Evolutionary conservation across 805 yeast genomes (phyloP).

Genomic region (Candida arabinofermentans): DNA sequence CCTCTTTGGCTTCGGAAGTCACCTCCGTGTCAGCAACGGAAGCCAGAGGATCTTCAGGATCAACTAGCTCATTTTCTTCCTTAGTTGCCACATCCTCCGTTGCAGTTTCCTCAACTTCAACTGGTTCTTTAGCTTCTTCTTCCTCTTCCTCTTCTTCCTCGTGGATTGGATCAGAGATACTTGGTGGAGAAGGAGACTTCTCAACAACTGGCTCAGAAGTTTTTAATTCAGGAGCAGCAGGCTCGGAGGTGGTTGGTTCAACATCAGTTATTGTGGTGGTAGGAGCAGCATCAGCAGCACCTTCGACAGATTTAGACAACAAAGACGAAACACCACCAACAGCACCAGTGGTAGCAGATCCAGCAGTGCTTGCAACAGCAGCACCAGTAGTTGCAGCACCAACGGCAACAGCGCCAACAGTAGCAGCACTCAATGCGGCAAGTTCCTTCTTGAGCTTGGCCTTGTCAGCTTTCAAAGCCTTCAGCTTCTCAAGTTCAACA

Average conservation of each 20-base stretch:
- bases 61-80: neutral
- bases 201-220: conserved; percentile 5
- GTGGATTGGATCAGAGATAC: conserved; percentile 32
- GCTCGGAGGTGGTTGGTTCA: conserved; percentile 9
- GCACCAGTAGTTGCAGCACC: conserved; percentile 15
- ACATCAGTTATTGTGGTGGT: conserved; percentile 12
- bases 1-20: conserved; percentile 1
- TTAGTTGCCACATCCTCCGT: conserved; percentile 14
- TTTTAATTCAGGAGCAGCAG: conserved; percentile 10
- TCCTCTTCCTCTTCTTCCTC: conserved; percentile 22
- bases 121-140: conserved; percentile 13
- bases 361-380: conserved; percentile 21
- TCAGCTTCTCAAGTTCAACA: conserved; percentile 36
- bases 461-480: conserved; percentile 37
- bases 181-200: conserved; percentile 6
- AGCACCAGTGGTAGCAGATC: conserved; percentile 27
- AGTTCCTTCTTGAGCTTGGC: conserved; percentile 32
- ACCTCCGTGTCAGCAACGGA: neutral
- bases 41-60: neutral
- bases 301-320: conserved; percentile 10
- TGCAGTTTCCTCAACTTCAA: conserved; percentile 8
- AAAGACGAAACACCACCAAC: conserved; percentile 23
- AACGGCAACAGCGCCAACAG: conserved; percentile 14
- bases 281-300: conserved; percentile 19
- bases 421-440: conserved; percentile 28